Evolutionary conservation across 1,284 basidiomycete genomes (phyloP).

Genomic region (Ustilago trichophora): DNA sequence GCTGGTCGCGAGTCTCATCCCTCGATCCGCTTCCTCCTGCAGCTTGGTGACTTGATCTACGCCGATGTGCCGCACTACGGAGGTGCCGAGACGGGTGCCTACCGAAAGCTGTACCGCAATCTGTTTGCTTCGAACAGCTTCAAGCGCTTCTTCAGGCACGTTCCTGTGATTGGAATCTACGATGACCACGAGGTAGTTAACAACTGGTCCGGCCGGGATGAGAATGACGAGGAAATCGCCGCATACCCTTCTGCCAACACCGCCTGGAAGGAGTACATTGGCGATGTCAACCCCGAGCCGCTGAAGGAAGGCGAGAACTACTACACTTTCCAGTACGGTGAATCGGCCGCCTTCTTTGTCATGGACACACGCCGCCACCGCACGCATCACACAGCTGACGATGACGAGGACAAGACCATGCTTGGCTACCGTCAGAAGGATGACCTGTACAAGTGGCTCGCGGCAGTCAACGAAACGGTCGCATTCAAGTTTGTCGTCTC

Average conservation of each 20-base stretch:
- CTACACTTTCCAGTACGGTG: constrained; percentile 68
- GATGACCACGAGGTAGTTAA: constrained; percentile 66
- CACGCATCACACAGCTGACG: constrained; percentile 67
- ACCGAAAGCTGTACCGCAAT: constrained; percentile 64
- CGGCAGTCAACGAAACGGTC: constrained; percentile 76
- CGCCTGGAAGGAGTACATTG: constrained; percentile 77
- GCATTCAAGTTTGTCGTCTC: constrained; percentile 83
- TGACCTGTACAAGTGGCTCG: constrained; percentile 74
- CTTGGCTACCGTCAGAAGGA: constrained; percentile 77
- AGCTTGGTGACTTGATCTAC: constrained; percentile 74
- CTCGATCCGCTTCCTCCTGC: constrained; percentile 66
- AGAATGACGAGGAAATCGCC: constrained; percentile 71
- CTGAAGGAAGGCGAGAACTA: constrained; percentile 71
- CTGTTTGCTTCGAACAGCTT: constrained; percentile 62
- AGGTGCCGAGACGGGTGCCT: constrained; percentile 48
- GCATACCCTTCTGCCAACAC: constrained; percentile 72
- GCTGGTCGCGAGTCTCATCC: constrained; percentile 48
- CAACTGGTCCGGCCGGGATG: constrained; percentile 70
- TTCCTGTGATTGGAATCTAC: constrained; percentile 63
- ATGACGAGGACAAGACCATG: constrained; percentile 74
- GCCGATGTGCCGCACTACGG: constrained; percentile 74
- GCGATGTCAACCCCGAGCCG: constrained; percentile 75
- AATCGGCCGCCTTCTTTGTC: constrained; percentile 76
- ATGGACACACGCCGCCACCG: constrained; percentile 79
- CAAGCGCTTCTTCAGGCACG: constrained; percentile 57